These are phyloP conservation scores for Coniochaeta hoffmannii DNA, from an alignment of 2,329 filamentous ascomycete genomes.

Conservation along the genomic window DNA sequence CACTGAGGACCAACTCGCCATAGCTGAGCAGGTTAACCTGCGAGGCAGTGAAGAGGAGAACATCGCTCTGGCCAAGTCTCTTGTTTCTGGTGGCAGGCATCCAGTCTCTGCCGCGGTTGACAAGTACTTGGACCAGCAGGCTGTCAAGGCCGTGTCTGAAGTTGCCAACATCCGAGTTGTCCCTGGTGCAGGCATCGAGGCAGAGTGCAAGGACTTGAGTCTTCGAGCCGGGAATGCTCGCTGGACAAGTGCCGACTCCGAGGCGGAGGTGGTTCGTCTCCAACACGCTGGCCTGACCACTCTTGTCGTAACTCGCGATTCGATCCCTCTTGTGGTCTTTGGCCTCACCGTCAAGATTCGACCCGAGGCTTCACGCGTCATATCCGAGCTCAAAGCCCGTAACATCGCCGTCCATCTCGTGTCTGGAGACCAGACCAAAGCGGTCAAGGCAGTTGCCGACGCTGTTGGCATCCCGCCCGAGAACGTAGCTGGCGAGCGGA, in stretches of 20 bases:
- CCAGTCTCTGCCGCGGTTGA: conserved; percentile 40
- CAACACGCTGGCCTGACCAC: conserved; percentile 31
- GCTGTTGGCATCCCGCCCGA: conserved; percentile 29
- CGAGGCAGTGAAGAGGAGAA: conserved; percentile 17
- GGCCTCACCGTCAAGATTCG: conserved; percentile 39
- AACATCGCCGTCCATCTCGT: conserved; percentile 40
- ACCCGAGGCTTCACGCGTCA: conserved; percentile 27
- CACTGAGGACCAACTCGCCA: conserved; percentile 48
- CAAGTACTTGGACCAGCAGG: conserved; percentile 18
- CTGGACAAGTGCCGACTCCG: conserved; percentile 32
- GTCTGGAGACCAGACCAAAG: conserved; percentile 44
- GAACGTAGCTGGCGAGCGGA: conserved; percentile 34
- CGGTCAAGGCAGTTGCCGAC: conserved; percentile 32
- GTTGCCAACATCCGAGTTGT: conserved; percentile 20
- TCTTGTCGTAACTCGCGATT: conserved; percentile 38
- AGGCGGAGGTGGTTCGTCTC: conserved; percentile 25
- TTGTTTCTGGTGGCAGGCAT: conserved; percentile 37
- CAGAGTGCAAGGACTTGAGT: conserved; percentile 5
- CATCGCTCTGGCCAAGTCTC: conserved; percentile 4
- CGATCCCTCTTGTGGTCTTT: conserved; percentile 29
- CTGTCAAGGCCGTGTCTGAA: conserved; percentile 25
- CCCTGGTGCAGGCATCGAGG: conserved; percentile 39
- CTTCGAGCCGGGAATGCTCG: conserved; percentile 42
- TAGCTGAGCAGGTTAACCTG: conserved; percentile 18
- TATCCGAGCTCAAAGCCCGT: conserved; percentile 27